Conservation (phyloP, 2,329 filamentous ascomycete species). For the Ophiostoma triangulosporum region DNA sequence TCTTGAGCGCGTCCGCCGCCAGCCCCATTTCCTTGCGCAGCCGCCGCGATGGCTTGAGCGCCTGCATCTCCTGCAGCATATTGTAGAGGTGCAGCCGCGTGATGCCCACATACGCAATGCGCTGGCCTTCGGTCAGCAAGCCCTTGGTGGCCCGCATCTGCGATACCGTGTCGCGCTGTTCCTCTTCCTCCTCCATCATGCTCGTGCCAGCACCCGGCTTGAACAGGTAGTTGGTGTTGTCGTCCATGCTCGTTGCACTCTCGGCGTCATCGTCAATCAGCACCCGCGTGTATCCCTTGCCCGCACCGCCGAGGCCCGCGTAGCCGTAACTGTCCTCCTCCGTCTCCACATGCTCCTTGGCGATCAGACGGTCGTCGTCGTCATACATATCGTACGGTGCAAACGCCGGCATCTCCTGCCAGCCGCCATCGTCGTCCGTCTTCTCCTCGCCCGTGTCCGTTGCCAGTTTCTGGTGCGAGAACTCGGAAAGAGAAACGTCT, state of each 20-base stretch:
- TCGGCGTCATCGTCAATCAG: constrained; percentile 88
- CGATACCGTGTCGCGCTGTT: constrained; percentile 69
- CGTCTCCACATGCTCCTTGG: constrained; percentile 62
- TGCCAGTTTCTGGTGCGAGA: constrained; percentile 74
- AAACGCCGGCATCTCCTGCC: constrained; percentile 91
- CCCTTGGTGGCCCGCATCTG: constrained; percentile 96
- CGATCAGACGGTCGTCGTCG: constrained; percentile 78
- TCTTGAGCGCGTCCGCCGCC: constrained; percentile 66
- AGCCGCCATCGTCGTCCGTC: constrained; percentile 50
- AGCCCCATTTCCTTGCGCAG: constrained; percentile 59
- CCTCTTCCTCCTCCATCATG: constrained; percentile 58
- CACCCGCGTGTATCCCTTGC: constrained; percentile 92
- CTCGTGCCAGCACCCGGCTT: constrained; percentile 43
- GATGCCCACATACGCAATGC: constrained; percentile 89
- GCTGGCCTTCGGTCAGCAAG: constrained; percentile 84
- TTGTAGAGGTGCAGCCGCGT: constrained; percentile 67
- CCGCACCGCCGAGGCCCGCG: constrained; percentile 68
- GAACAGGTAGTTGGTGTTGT: constrained; percentile 93
- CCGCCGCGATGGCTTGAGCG: constrained; percentile 42
- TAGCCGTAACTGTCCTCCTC: constrained; percentile 57
- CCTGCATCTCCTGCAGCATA: constrained; percentile 58
- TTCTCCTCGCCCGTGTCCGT: constrained; percentile 40
- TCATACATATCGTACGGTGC: constrained; percentile 93
- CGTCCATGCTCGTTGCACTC: constrained; percentile 90
- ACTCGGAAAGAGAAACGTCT: constrained; percentile 53